phyloP scores from a whole-genome alignment of 208 protist genomes.

The Trypanosoma platydactyli region DNA sequence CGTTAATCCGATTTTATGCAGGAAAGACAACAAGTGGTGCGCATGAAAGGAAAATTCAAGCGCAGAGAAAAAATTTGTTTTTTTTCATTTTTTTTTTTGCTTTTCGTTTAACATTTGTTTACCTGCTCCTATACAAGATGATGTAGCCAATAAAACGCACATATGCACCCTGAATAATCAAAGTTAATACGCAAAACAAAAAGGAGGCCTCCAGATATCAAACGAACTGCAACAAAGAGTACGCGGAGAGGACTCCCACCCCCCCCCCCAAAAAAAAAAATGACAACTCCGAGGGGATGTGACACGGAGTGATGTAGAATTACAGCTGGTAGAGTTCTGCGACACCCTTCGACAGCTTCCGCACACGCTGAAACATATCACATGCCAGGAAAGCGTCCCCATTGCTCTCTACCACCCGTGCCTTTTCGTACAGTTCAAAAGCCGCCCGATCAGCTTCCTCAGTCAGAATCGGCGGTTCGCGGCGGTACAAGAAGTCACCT shows the following conservation, averaged over 20 bases:
- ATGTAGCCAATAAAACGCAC: too few species aligned
- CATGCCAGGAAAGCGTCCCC: conserved; percentile 70
- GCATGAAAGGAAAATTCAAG: too few species aligned
- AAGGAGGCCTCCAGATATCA: neutral
- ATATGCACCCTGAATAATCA: too few species aligned
- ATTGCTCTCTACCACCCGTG: conserved; percentile 67
- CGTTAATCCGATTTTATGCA: too few species aligned
- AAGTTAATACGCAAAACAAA: too few species aligned
- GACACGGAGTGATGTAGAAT: conserved; percentile 3
- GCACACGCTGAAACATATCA: conserved; percentile 70
- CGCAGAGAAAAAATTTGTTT: too few species aligned
- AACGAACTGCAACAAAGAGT: neutral
- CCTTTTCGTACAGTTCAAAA: conserved; percentile 76
- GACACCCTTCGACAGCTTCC: conserved; percentile 69
- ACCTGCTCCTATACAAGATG: too few species aligned
- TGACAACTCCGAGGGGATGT: neutral
- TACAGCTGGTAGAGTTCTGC: conserved; percentile 83
- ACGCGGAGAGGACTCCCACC: too few species aligned
- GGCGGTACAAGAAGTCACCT: conserved; percentile 81
- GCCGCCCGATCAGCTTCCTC: conserved; percentile 54
- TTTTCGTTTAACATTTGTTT: too few species aligned
- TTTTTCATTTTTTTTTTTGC: too few species aligned
- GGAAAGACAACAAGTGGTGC: too few species aligned
- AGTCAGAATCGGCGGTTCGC: conserved; percentile 73
- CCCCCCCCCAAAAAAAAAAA: too few species aligned